Evolutionary conservation across 2,329 filamentous ascomycete genomes (phyloP).

Genomic region (Lomentospora prolificans): DNA sequence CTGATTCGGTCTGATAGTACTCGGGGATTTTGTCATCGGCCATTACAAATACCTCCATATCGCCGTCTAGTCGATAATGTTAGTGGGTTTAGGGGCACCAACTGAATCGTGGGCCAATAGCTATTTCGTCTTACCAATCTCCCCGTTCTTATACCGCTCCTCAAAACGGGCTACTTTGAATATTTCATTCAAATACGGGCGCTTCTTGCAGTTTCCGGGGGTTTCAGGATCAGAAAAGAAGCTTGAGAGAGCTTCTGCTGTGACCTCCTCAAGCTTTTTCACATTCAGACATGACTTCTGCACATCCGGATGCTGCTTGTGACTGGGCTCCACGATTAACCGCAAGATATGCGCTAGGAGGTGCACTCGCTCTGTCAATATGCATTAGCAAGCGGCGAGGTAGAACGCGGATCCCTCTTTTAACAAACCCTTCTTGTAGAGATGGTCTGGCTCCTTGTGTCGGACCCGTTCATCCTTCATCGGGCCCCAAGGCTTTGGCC

Average conservation of each 20-base stretch:
- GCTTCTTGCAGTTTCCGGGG: conserved; percentile 43
- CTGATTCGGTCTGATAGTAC: conserved; percentile 38
- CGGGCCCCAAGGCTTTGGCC: conserved; percentile 47
- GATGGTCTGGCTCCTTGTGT: conserved; percentile 66
- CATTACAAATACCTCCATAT: conserved; percentile 38
- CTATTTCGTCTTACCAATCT: conserved; percentile 39
- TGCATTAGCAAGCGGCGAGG: conserved; percentile 11
- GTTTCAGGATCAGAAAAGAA: conserved; percentile 49
- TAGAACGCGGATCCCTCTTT: no score
- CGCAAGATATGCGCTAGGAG: conserved; percentile 51
- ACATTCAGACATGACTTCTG: conserved; percentile 43
- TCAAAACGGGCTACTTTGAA: conserved; percentile 50
- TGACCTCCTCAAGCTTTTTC: conserved; percentile 47
- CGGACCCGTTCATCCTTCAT: conserved; percentile 45
- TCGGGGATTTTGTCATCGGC: conserved; percentile 41
- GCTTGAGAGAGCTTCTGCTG: conserved; percentile 44
- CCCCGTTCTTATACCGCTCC: conserved; percentile 43
- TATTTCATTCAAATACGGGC: conserved; percentile 46
- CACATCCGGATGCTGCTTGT: conserved; percentile 40
- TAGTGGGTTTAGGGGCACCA: not conserved
- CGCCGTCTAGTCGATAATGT: conserved; percentile 28
- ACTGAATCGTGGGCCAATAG: not conserved
- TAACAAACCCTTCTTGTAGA: conserved; percentile 52
- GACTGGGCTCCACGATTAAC: conserved; percentile 41
- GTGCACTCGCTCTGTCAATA: conserved; percentile 42